phyloP scores from a whole-genome alignment of 23 red algal genomes.

The Chondrus crispus region DNA sequence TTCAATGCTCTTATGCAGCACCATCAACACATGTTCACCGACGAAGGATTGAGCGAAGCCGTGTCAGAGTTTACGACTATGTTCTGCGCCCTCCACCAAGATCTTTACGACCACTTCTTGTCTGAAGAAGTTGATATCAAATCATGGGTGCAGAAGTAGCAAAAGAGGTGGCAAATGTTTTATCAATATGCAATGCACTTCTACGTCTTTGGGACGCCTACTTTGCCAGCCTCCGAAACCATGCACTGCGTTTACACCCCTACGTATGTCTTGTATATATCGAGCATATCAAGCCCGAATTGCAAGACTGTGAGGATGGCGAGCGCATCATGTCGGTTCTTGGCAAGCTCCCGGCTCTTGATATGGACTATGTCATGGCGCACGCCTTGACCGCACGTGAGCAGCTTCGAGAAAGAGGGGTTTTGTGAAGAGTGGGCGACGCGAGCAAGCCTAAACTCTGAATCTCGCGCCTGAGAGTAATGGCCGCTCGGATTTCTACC shows the following conservation, averaged over 20 bases:
- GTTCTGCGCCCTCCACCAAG: slow-evolving; percentile 66
- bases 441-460: no score
- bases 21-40: slow-evolving; percentile 49
- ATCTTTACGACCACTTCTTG: slow-evolving; percentile 82
- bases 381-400: slow-evolving; percentile 59
- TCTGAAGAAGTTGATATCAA: slow-evolving; percentile 77
- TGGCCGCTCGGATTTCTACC: no score
- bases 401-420: slow-evolving; percentile 39
- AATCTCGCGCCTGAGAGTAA: no score
- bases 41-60: slow-evolving; percentile 43
- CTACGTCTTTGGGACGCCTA: slow-evolving; percentile 92
- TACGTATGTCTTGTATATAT: slow-evolving; percentile 91
- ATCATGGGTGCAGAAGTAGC: slow-evolving; percentile 75
- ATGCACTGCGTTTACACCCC: slow-evolving; percentile 67
- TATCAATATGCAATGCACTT: slow-evolving; percentile 58
- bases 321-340: slow-evolving; percentile 73
- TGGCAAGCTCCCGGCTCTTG: slow-evolving; percentile 63
- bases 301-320: slow-evolving; percentile 82
- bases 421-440: slow-evolving; percentile 25
- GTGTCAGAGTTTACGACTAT: slow-evolving; percentile 70
- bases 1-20: slow-evolving; percentile 71
- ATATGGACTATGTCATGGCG: slow-evolving; percentile 80
- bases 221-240: slow-evolving; percentile 29
- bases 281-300: slow-evolving; percentile 76
- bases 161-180: slow-evolving; percentile 55